These are phyloP conservation scores for Heliamphora pulchella DNA, from an alignment of 179 eudicot species.

Conservation along the genomic window DNA sequence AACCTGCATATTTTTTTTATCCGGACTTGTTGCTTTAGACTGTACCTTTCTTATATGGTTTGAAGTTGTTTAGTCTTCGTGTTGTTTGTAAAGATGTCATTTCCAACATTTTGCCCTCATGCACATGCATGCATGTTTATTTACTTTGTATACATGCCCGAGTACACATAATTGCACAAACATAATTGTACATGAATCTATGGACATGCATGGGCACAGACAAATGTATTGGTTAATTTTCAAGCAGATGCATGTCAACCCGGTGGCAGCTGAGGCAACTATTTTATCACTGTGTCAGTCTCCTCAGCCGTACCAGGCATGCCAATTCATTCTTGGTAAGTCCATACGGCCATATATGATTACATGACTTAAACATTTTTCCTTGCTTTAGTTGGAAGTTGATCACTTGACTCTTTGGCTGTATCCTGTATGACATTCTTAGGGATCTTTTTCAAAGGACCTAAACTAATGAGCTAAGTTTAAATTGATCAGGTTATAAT, in stretches of 20 bases:
- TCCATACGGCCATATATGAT: conserved; percentile 3
- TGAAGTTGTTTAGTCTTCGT: not conserved
- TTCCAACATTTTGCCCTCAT: not conserved
- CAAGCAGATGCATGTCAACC: conserved; percentile 78
- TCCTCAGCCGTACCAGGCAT: conserved; percentile 78
- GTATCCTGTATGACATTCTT: not conserved
- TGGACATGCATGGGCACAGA: conserved; percentile 3
- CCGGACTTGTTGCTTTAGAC: not conserved
- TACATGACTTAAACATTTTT: not conserved
- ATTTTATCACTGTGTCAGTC: conserved; percentile 76
- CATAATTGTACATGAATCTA: conserved; percentile 1
- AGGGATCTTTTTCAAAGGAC: not conserved
- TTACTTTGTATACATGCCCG: not conserved
- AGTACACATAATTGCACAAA: not conserved
- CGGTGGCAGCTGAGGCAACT: conserved; percentile 84
- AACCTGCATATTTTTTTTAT: not conserved
- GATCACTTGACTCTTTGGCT: conserved; percentile 7
- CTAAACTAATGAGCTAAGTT: not conserved
- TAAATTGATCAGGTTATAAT: not conserved
- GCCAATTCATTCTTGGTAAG: conserved; percentile 93
- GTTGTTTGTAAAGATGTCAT: not conserved
- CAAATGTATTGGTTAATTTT: conserved; percentile 10
- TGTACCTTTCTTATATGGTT: not conserved
- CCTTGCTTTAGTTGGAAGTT: conserved; percentile 9
- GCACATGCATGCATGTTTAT: not conserved